phyloP scores from a whole-genome alignment of 2,329 filamentous ascomycete species.

The Fusarium domesticum region DNA sequence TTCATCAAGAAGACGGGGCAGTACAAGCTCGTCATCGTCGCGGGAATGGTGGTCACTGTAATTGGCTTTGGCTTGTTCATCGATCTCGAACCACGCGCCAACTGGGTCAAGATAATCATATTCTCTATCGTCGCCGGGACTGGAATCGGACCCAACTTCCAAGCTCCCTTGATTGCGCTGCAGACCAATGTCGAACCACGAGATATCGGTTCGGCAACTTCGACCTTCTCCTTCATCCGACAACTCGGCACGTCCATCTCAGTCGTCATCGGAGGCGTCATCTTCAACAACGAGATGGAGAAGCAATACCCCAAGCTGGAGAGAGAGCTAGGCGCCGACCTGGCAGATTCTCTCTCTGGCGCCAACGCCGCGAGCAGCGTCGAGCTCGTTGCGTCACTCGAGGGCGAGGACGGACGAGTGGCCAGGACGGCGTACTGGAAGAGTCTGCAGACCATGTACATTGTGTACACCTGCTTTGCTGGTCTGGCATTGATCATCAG shows the following conservation, averaged over 20 bases:
- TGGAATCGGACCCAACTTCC: constrained; percentile 67
- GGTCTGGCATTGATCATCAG: constrained; percentile 47
- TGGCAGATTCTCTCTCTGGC: constrained; percentile 55
- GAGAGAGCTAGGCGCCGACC: constrained; percentile 47
- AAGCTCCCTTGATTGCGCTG: constrained; percentile 64
- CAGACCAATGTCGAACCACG: constrained; percentile 59
- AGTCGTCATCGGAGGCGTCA: constrained; percentile 71
- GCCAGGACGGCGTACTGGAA: constrained; percentile 48
- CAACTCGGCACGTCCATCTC: constrained; percentile 66
- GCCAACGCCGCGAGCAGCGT: constrained; percentile 60
- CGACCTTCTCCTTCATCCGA: constrained; percentile 65
- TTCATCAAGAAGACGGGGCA: constrained; percentile 62
- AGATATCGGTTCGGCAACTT: constrained; percentile 67
- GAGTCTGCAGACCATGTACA: constrained; percentile 55
- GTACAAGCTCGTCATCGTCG: constrained; percentile 60
- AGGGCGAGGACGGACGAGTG: constrained; percentile 40
- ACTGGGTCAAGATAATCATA: constrained; percentile 55
- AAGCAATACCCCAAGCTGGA: constrained; percentile 49
- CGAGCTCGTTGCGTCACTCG: constrained; percentile 52
- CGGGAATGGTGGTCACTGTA: constrained; percentile 56
- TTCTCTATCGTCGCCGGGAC: constrained; percentile 63
- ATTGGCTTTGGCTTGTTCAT: constrained; percentile 65
- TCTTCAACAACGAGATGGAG: constrained; percentile 74
- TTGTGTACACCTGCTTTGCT: constrained; percentile 52
- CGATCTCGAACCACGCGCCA: constrained; percentile 54